Evolutionary conservation across 106 monocot genomes (phyloP), one percentile per base, ranked within the genome.

Genomic region (Dendrobium huoshanense): DNA sequence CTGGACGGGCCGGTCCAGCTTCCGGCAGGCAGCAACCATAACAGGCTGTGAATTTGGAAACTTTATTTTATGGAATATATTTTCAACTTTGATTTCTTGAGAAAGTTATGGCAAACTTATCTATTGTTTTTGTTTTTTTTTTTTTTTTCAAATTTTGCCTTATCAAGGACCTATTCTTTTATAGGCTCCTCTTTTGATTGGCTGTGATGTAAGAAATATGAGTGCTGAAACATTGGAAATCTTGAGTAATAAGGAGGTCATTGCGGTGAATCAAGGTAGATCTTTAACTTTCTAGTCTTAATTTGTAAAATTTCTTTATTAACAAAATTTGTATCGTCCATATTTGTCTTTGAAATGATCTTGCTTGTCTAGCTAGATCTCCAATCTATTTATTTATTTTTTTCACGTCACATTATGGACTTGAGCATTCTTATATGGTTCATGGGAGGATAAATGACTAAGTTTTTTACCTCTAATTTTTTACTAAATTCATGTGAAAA

Each of bases 151-250:
- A 37, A 70, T 17, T 70, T 70, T 3, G 70, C 24, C 11, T 70
- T 70, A 70, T 70, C 15, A 37, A 61, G 15, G 3, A 37, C 16
- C 16, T 70, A 4, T 37, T 70, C 37, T 37, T 74, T 31, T 91
- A 72, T 84, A 99, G 98, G 98, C 98, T 77, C 98, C 98, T 85
- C 95, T 99, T 75, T 85, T 99, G 82, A 88, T 99, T 81, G 98
- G 98, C 58, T 99, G 95, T 81, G 98, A 99, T 82, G 88, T 93
- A 61, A 83, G 92, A 83, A 93, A 90, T 61, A 93, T 99, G 91
- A 88, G 83, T 70, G 77, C 79, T 68, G 92, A 95, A 80, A 95
- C 95, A 79, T 73, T 91, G 17, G 88, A 95, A 48, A 94, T 99
- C 56, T 84, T 99, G 80, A 99, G 87, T 89, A 99, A 99, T 85